These are phyloP conservation scores for Penicillium sp. DNA, from an alignment of 2,329 filamentous ascomycete species.

Conservation along the genomic window DNA sequence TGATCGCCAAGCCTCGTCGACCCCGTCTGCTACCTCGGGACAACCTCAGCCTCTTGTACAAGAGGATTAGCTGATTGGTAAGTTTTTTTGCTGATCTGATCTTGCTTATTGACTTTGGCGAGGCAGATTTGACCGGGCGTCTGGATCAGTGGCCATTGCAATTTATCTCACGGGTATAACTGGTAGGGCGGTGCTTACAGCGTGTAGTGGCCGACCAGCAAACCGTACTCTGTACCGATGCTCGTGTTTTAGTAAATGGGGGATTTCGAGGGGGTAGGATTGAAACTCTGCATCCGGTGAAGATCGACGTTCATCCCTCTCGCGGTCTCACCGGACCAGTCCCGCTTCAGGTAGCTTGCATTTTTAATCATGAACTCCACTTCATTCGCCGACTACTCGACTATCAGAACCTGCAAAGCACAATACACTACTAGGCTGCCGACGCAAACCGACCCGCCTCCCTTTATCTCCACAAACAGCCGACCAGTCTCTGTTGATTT, in stretches of 20 bases:
- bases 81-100: not conserved
- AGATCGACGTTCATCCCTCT: not conserved
- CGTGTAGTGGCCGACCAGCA: not conserved
- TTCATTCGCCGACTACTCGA: not conserved
- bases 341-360: no score
- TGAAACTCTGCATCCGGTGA: not conserved
- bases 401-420: not conserved
- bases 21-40: not conserved
- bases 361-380: not conserved
- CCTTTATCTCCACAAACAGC: not conserved
- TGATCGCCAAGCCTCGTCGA: slow-evolving; percentile 8
- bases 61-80: not conserved
- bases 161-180: no score
- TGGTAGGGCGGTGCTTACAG: not conserved
- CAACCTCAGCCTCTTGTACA: not conserved
- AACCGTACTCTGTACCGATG: not conserved
- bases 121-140: not conserved
- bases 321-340: not conserved
- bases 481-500: not conserved
- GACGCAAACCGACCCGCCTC: slow-evolving; percentile 17
- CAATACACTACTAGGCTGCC: not conserved
- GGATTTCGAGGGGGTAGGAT: not conserved
- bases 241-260: not conserved
- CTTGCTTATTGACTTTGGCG: not conserved
- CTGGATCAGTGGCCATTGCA: not conserved